Evolutionary conservation across 2,329 filamentous ascomycete genomes (phyloP), one percentile per base, ranked within the genome.

Genomic region (Fonsecaea monophora): DNA sequence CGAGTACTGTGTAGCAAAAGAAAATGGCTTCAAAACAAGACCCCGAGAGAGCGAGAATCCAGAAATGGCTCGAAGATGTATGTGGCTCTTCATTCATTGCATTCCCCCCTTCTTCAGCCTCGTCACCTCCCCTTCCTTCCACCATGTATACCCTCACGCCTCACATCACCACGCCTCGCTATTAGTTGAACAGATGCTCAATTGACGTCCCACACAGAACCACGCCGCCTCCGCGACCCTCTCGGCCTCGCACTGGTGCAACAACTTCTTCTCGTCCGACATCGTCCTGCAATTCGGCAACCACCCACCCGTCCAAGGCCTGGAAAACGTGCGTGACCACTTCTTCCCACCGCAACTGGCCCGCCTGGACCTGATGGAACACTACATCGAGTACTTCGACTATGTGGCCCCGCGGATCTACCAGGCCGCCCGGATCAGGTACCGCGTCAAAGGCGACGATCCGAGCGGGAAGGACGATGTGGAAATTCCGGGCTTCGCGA

Each of bases 371-470:
- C 13, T 65, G 55, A 70, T 68, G 68, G 56, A 65, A 34, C 68
- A 70, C 38, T 53, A 70, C 32, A 67, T 70, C 35, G 53, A 57
- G 32, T 68, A 70, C 53, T 70, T 70, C 45, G 68, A 70, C 42
- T 66, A 65, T 35, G 65, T 67, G 25, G 15, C 60, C 13, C 65
- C 65, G 15, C 61, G 58, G 32, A 67, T 70, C 32, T 70, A 70
- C 59, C 68, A 70, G 58, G 68, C 68, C 25, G 63, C 66, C 18
- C 60, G 48, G n/a, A 68, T 68, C 38, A 56, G 59, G 15, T 70
- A 70, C 42, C 56, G 66, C 12, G 66, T 70, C 42, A 66, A 66
- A 45, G 68, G 65, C 30, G 64, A 69, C 55, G 53, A 55, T 37
- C 18, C 45, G 4, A 18, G 37, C n/a, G 59, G 30, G 2, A 54